Conservation (phyloP, 2,329 filamentous ascomycete species). For the Pseudocercospora vitis region DNA sequence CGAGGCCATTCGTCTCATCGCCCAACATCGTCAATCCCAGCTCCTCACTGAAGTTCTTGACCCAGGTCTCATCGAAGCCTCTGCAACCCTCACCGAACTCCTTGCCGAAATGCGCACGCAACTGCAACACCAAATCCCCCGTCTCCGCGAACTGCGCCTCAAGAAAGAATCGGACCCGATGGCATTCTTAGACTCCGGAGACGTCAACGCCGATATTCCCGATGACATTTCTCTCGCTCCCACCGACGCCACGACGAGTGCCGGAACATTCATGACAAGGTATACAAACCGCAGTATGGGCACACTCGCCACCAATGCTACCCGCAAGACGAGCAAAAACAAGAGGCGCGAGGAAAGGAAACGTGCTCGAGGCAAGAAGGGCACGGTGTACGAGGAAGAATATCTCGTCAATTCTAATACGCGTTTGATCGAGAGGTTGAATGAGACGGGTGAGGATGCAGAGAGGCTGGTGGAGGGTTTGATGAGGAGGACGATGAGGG, state of each 20-base stretch:
- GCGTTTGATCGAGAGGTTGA: constrained; percentile 78
- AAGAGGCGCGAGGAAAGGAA: constrained; percentile 90
- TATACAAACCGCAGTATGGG: constrained; percentile 73
- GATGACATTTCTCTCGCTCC: constrained; percentile 92
- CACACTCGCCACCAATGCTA: constrained; percentile 71
- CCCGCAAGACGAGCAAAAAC: constrained; percentile 82
- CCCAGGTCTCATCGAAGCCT: constrained; percentile 73
- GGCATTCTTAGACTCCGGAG: constrained; percentile 78
- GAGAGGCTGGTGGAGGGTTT: constrained; percentile 73
- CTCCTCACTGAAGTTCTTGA: constrained; percentile 73
- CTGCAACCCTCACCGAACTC: constrained; percentile 81
- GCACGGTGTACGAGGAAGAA: constrained; percentile 96
- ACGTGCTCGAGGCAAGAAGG: constrained; percentile 89
- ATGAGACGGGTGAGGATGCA: constrained; percentile 69
- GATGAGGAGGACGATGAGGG: constrained; percentile 78
- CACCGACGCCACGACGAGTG: constrained; percentile 74
- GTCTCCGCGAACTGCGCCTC: constrained; percentile 75
- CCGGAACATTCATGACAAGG: constrained; percentile 79
- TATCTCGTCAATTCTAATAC: constrained; percentile 88
- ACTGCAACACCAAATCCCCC: constrained; percentile 78
- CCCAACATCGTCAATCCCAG: constrained; percentile 58
- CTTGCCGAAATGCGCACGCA: constrained; percentile 90
- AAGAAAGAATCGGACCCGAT: constrained; percentile 83
- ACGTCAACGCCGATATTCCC: constrained; percentile 66
- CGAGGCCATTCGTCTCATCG: constrained; percentile 79